phyloP scores from a whole-genome alignment of 169 alveolate species.

The Cyclospora cayetanensis region DNA sequence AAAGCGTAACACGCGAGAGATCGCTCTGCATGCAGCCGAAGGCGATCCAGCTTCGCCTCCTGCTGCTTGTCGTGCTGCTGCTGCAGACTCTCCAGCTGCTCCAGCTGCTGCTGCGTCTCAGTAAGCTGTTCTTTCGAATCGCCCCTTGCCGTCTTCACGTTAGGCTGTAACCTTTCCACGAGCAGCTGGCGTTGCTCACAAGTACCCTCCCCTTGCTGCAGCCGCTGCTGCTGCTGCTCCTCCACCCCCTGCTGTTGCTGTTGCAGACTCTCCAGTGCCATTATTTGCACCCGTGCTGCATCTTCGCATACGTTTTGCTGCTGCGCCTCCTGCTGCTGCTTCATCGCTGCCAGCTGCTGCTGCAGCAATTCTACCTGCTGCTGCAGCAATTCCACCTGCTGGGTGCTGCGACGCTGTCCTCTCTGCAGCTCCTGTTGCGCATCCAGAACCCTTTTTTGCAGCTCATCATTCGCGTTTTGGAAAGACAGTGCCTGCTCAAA shows the following conservation, averaged over 20 bases:
- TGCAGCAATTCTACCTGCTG: slow-evolving; percentile 34
- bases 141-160: slow-evolving; percentile 30
- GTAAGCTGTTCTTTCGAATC: slow-evolving; percentile 40
- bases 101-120: slow-evolving; percentile 19
- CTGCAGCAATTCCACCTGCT: slow-evolving; percentile 35
- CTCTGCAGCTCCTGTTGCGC: slow-evolving; percentile 33
- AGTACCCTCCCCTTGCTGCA: slow-evolving; percentile 13
- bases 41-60: not conserved
- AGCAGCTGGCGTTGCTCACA: slow-evolving; percentile 18
- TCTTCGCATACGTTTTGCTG: not conserved
- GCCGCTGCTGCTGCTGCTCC: slow-evolving; percentile 20
- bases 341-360: slow-evolving; percentile 13
- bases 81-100: slow-evolving; percentile 1
- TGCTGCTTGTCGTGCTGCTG: not conserved
- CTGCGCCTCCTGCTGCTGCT: slow-evolving; percentile 29
- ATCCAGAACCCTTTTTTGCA: slow-evolving; percentile 9
- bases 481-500: not conserved
- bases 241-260: not conserved
- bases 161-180: slow-evolving; percentile 29
- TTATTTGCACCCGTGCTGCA: too few relatives aligned
- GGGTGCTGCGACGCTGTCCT: not conserved
- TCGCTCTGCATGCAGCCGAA: not conserved
- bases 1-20: slow-evolving; percentile 14
- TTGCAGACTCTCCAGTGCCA: too few relatives aligned
- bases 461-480: slow-evolving; percentile 3